Base-by-base conservation (phyloP, 1,139 yeast species). In the Saccharomyces hybrid region DNA sequence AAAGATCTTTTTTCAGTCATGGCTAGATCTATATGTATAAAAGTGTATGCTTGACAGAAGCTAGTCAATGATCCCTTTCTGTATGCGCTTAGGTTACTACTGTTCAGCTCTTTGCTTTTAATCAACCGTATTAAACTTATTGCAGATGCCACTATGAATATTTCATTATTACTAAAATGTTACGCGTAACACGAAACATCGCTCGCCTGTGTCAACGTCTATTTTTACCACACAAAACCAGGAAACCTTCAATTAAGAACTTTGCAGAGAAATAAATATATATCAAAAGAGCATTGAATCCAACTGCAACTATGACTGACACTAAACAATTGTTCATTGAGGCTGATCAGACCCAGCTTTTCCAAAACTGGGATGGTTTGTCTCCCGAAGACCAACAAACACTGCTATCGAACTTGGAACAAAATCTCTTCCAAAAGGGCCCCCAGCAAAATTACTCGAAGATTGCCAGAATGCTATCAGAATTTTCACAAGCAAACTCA, bases 341-440 rank as follows among this genome's bases (percentile, higher is more conserved):
- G 5, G 65, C 66, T 12, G 66, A 66, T 5, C 71, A 68, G 55
- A 58, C 42, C 2, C 67, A 65, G n/a, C 56, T 68, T 29, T 68
- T 68, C 52, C 47, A 54, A 1, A 66, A 66, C 50, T 58, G 64
- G 55, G 62, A 60, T 8, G 21, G 47, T 2, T 52, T 68, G 47
- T 47, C 55, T 7, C 50, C 41, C 5, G 54, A 42, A 5, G 66
- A 67, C 19, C 60, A 57, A 53, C 47, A 51, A 6, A 42, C 51
- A 38, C 58, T 66, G 7, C 46, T 61, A 19, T 29, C 46, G 11
- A 61, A 64, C 50, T 53, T 68, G 49, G 51, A 55, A 4, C 48
- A 55, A 31, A 31, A 56, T 58, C 4, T 60, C 66, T n/a, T 46
- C 52, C 3, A 59, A 63, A 51, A 58, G 53, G 24, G 28, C 55